Evolutionary conservation across 1,139 yeast genomes (phyloP).

Genomic region (Candida freyschussii): DNA sequence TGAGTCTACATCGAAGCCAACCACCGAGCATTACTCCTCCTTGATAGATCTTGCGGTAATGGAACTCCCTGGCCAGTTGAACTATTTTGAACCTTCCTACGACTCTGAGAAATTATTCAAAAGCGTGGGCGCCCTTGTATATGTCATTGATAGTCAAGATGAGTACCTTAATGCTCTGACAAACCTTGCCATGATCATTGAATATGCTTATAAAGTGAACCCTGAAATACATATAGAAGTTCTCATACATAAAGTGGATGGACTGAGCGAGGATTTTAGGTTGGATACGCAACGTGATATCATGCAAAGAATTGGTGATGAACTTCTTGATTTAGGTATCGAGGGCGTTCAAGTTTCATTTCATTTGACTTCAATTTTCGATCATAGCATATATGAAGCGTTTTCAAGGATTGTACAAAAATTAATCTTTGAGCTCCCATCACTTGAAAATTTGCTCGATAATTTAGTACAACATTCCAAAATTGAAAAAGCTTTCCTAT

Average conservation of each 20-base stretch:
- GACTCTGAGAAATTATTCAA: conserved; percentile 76
- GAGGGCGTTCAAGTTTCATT: conserved; percentile 91
- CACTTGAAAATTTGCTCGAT: conserved; percentile 83
- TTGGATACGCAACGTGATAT: conserved; percentile 94
- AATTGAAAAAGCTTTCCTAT: conserved; percentile 86
- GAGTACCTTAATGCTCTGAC: conserved; percentile 91
- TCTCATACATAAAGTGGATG: conserved; percentile 91
- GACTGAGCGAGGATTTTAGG: conserved; percentile 87
- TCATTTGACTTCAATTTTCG: conserved; percentile 89
- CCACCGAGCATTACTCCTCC: conserved; percentile 71
- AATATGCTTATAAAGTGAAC: conserved; percentile 80
- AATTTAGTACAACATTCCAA: conserved; percentile 84
- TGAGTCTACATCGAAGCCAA: conserved; percentile 87
- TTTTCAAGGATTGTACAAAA: conserved; percentile 90
- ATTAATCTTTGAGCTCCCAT: conserved; percentile 82
- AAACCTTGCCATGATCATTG: conserved; percentile 82
- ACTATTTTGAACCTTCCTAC: conserved; percentile 78
- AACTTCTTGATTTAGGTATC: conserved; percentile 78
- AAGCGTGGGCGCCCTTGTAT: conserved; percentile 88
- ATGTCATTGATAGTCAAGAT: conserved; percentile 92
- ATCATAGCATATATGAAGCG: conserved; percentile 94
- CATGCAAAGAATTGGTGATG: conserved; percentile 94
- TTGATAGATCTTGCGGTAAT: conserved; percentile 86
- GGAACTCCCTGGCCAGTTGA: conserved; percentile 94
- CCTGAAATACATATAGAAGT: conserved; percentile 88